Evolutionary conservation across 106 monocot genomes (phyloP), one percentile per base, ranked within the genome.

Genomic region (Dioscorea zingiberensis): DNA sequence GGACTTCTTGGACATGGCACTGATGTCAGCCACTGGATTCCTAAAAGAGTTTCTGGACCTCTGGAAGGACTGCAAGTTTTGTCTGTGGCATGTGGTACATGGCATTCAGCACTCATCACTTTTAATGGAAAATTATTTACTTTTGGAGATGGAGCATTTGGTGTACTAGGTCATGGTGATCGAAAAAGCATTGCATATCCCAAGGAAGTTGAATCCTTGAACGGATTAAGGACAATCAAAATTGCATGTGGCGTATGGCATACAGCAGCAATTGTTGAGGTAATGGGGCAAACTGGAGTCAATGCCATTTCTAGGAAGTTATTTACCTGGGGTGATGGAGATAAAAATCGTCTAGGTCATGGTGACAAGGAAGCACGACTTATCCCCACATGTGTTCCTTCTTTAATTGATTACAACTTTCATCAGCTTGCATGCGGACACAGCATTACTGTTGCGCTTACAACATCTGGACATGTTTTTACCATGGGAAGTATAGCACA

Each of bases 271-370:
- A 84, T 92, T 70, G 81, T 91, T 16, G 91, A 92, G 58, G 81
- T 81, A 14, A 67, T 63, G 48, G 82, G 71, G 4, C 79, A 85
- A 30, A 21, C 54, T 9, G 77, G 79, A 24, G 48, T 54, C 13
- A 78, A 85, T 67, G 70, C 80, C 27, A 44, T 77, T 17, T 87
- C 84, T 18, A 58, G 74, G 26, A 87, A 84, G 54, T 62, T 92
- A 25, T 92, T 87, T 76, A 92, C 91, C 3, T 92, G 91, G 91
- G 91, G 91, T 26, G 87, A 84, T 75, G 91, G 87, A 47, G 87
- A 81, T 70, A 92, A 84, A 53, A 66, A 81, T 45, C 76, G 81
- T 12, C 54, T 92, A 30, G 91, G 91, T 22, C 91, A 87, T 47
- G 91, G 91, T 1, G 84, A 92, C 44, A 92, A 87, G 73, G 87